These are phyloP conservation scores for Candida namnaoensis DNA, from an alignment of 805 yeast genomes.

Conservation along the genomic window DNA sequence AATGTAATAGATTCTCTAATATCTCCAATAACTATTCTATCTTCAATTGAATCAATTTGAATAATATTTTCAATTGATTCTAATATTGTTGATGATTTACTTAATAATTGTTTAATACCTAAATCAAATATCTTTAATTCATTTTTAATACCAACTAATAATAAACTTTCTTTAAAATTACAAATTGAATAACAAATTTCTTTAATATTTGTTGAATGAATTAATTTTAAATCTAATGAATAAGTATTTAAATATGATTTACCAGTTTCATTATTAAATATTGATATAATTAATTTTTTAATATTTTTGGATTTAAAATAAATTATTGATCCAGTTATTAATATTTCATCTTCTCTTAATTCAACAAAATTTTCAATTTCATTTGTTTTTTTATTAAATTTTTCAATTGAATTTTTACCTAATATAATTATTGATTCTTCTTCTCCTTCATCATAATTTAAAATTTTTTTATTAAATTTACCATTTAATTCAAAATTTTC, in stretches of 20 bases:
- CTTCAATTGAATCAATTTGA: slow-evolving; percentile 44
- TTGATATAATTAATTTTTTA: slow-evolving; percentile 37
- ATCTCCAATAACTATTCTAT: slow-evolving; percentile 65
- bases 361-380: slow-evolving; percentile 5
- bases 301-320: slow-evolving; percentile 17
- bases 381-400: slow-evolving; percentile 3
- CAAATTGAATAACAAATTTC: slow-evolving; percentile 37
- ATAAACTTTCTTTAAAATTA: slow-evolving; percentile 47
- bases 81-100: slow-evolving; percentile 46
- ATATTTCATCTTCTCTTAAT: slow-evolving; percentile 4
- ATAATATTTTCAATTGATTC: slow-evolving; percentile 40
- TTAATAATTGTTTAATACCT: slow-evolving; percentile 73
- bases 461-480: slow-evolving; percentile 37
- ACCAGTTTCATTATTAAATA: slow-evolving; percentile 13
- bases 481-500: slow-evolving; percentile 36
- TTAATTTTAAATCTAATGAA: slow-evolving; percentile 32
- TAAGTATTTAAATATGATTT: slow-evolving; percentile 14
- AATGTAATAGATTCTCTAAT: slow-evolving; percentile 55
- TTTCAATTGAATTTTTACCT: slow-evolving; percentile 8
- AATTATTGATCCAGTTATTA: slow-evolving; percentile 7
- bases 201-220: slow-evolving; percentile 56
- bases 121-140: slow-evolving; percentile 54
- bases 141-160: slow-evolving; percentile 45
- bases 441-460: slow-evolving; percentile 6
- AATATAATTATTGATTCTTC: slow-evolving; percentile 11